phyloP scores from a whole-genome alignment of 164 flowering plant species.

The Piper betle region DNA sequence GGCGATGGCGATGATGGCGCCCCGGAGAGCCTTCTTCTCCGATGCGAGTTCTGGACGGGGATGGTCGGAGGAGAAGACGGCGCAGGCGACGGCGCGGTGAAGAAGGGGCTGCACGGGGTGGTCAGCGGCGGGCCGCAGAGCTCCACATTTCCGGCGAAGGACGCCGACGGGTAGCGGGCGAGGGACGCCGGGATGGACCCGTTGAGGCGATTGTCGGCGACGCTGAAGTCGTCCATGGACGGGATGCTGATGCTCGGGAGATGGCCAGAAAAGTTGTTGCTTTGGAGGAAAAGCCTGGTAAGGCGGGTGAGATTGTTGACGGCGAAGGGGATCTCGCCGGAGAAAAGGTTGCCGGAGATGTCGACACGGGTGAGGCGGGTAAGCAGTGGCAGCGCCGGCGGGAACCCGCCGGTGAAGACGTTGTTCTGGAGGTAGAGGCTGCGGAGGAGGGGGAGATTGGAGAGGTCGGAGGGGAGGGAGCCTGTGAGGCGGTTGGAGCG shows the following conservation, averaged over 20 bases:
- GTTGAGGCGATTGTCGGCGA: conserved; percentile 53
- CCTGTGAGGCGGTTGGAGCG: conserved; percentile 69
- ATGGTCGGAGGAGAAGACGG: conserved; percentile 10
- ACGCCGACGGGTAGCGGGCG: conserved; percentile 23
- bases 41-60: conserved; percentile 13
- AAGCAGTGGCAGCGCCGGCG: conserved; percentile 25
- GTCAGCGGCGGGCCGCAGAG: conserved; percentile 73
- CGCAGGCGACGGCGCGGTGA: conserved; percentile 48
- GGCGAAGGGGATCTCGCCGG: conserved; percentile 52
- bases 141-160: conserved; percentile 53
- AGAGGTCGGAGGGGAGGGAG: conserved; percentile 52
- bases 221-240: conserved; percentile 16
- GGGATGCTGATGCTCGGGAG: conserved; percentile 40
- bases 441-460: conserved; percentile 38
- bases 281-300: conserved; percentile 44
- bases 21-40: conserved; percentile 38
- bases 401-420: conserved; percentile 56
- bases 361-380: conserved; percentile 47
- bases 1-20: conserved; percentile 52
- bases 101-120: conserved; percentile 42
- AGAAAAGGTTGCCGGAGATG: conserved; percentile 49
- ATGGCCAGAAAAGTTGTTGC: conserved; percentile 54
- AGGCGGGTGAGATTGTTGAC: conserved; percentile 53
- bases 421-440: conserved; percentile 63
- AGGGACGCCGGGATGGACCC: conserved; percentile 66